phyloP scores from a whole-genome alignment of 2,329 filamentous ascomycete genomes.

The Exophiala oligosperma region DNA sequence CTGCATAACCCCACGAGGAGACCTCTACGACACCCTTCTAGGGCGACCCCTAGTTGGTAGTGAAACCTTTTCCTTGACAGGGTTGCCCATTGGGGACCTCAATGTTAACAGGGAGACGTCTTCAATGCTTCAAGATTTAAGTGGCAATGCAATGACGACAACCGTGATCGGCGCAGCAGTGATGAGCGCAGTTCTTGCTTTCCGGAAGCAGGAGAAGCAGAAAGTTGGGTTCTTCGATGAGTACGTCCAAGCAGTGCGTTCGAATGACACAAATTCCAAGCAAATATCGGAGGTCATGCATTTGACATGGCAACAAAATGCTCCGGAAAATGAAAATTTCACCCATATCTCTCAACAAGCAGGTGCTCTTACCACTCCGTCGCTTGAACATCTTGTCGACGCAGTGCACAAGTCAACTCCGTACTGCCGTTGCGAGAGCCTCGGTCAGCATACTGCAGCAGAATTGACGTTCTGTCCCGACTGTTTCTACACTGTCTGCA shows the following conservation, averaged over 20 bases:
- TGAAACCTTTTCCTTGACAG: constrained; percentile 67
- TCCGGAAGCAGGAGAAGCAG: constrained; percentile 18
- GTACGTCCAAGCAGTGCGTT: background rate
- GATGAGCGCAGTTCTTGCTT: constrained; percentile 56
- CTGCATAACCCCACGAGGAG: constrained; percentile 68
- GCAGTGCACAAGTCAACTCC: constrained; percentile 31
- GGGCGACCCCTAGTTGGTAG: constrained; percentile 62
- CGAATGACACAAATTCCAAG: background rate
- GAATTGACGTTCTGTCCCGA: constrained; percentile 10
- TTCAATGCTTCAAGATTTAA: constrained; percentile 65
- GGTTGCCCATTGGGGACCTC: constrained; percentile 63
- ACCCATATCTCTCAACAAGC: background rate
- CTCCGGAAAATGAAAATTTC: background rate
- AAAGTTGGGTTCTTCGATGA: constrained; percentile 6
- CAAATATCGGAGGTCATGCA: background rate
- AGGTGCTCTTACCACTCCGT: background rate
- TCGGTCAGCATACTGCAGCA: constrained; percentile 38
- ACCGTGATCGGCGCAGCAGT: constrained; percentile 68
- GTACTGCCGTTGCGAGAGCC: constrained; percentile 61
- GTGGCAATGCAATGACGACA: constrained; percentile 77
- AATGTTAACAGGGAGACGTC: constrained; percentile 64
- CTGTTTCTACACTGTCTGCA: constrained; percentile 24
- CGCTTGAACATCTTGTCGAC: background rate
- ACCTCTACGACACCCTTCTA: constrained; percentile 61
- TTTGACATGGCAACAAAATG: background rate